Evolutionary conservation across 192 early-diverging fungal species (phyloP), one percentile per base, ranked within the genome.

Genomic region (Geranomyces variabilis): DNA sequence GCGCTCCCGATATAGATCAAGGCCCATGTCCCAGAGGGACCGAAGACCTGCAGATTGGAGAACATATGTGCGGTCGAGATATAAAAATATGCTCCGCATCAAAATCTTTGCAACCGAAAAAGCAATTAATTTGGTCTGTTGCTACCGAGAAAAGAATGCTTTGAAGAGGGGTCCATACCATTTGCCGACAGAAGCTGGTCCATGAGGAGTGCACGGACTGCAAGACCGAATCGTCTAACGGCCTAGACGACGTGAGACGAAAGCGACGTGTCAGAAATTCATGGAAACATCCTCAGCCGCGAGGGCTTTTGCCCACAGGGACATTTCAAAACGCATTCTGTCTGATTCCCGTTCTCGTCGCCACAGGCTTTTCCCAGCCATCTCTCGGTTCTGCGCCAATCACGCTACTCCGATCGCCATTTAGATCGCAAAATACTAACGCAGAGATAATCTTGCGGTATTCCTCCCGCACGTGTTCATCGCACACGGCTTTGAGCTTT

Each of bases 31-130:
- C 90, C 93, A 95, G 59, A 97, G 74, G 21, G 89, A 89, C 58
- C 79, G 75, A 7, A 92, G 68, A 28, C 82, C 82, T 15, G 87
- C 66, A 0, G 88, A 90, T 55, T 94, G 90, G 36, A 93, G 80
- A 21, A 93, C 91, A 77, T 92, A 95, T 3, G 93, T 94, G 56
- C 96, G 93, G 78, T 97, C 96, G 57, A 97, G 79, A 70, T 94
- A 95, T 60, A 97, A 79, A 69, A 97, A 94, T 21, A 97, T 89
- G 72, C 88, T 90, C 31, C 90, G 82, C 47, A 97, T 93, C 81
- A 91, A 79, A 5, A 79, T 75, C 86, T 87, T 51, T 6, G 1
- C 19, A 34, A 73, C 3, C 58, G 49, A 1, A 47, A 10, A 13
- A 19, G 19, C 46, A 47, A 10, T 10, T 47, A 19, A 47, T 13